A percentile compares a stretch with the other conserved stretches of the same genome.
Evolutionary conservation across 2,329 filamentous ascomycete species (phyloP).

Genomic region (Tolypocladium pustulatum): DNA sequence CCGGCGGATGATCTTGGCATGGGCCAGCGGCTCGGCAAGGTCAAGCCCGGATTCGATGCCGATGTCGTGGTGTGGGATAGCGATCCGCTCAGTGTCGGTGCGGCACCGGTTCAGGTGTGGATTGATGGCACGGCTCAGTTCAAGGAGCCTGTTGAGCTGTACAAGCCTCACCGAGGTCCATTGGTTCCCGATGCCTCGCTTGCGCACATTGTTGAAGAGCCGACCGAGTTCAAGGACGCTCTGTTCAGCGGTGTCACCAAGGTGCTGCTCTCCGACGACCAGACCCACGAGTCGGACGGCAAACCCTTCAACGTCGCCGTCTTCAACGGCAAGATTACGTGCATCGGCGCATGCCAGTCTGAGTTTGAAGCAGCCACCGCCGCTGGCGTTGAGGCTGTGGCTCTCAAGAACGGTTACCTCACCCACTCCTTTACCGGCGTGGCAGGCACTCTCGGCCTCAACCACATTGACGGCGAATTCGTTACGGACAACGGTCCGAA

Average conservation of each 20-base stretch:
- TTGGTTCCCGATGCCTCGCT: slow-evolving; percentile 30
- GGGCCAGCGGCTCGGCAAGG: slow-evolving; percentile 46
- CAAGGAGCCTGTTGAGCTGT: slow-evolving; percentile 40
- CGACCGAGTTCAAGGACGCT: slow-evolving; percentile 25
- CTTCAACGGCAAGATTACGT: slow-evolving; percentile 41
- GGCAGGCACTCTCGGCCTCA: slow-evolving; percentile 49
- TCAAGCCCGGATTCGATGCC: slow-evolving; percentile 51
- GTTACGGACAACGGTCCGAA: slow-evolving; percentile 41
- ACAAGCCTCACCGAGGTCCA: slow-evolving; percentile 32
- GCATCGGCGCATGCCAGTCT: slow-evolving; percentile 40
- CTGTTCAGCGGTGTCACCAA: slow-evolving; percentile 47
- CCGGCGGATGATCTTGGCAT: slow-evolving; percentile 49
- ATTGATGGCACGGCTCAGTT: slow-evolving; percentile 49
- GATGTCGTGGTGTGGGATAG: slow-evolving; percentile 54
- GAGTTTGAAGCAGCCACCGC: slow-evolving; percentile 28
- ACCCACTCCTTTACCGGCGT: slow-evolving; percentile 50
- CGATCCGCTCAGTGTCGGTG: slow-evolving; percentile 49
- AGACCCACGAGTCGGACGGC: slow-evolving; percentile 20
- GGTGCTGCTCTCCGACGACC: slow-evolving; percentile 35
- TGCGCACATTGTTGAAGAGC: slow-evolving; percentile 29
- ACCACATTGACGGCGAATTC: slow-evolving; percentile 49
- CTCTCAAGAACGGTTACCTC: slow-evolving; percentile 49
- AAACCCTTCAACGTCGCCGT: slow-evolving; percentile 38
- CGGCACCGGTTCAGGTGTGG: slow-evolving; percentile 50
- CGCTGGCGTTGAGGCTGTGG: slow-evolving; percentile 26